phyloP scores from a whole-genome alignment of 1,139 yeast species.

The Tardiomyces blankii region DNA sequence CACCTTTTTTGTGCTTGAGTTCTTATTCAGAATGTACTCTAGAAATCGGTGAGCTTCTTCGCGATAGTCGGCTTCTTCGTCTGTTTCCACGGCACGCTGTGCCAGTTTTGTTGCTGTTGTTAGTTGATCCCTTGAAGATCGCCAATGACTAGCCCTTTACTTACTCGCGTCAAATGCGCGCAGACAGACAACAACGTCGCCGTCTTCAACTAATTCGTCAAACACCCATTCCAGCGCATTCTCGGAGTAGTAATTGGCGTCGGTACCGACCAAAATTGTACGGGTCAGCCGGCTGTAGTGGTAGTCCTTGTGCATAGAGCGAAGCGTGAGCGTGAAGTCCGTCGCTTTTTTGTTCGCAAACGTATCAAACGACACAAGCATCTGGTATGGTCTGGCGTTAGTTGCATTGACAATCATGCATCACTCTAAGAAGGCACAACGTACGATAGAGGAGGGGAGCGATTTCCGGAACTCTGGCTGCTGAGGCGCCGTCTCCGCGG shows the following conservation, averaged over 20 bases:
- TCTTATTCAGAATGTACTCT: conserved; percentile 36
- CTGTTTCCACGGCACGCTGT: no score
- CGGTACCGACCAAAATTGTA: conserved; percentile 52
- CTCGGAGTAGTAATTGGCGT: conserved; percentile 44
- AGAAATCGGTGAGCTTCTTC: conserved; percentile 29
- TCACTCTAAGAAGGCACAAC: no score
- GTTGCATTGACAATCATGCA: no score
- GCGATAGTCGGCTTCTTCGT: conserved; percentile 20
- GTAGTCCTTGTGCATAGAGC: conserved; percentile 45
- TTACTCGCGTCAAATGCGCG: conserved; percentile 40
- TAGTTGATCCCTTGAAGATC: no score
- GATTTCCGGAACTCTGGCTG: no score
- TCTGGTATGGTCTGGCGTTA: no score
- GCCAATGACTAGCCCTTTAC: no score
- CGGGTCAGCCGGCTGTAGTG: conserved; percentile 45
- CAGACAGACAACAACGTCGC: conserved; percentile 52
- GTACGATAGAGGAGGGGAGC: no score
- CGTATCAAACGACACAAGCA: conserved; percentile 37
- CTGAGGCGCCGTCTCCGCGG: no score
- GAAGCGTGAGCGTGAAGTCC: conserved; percentile 37
- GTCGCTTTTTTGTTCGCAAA: conserved; percentile 31
- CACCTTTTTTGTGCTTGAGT: conserved; percentile 20
- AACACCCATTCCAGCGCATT: conserved; percentile 57
- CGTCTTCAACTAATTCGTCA: conserved; percentile 50
- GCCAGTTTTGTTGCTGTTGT: no score